Evolutionary conservation across 2,329 filamentous ascomycete species (phyloP), one percentile per base, ranked within the genome.

Genomic region (Venturia asperata): DNA sequence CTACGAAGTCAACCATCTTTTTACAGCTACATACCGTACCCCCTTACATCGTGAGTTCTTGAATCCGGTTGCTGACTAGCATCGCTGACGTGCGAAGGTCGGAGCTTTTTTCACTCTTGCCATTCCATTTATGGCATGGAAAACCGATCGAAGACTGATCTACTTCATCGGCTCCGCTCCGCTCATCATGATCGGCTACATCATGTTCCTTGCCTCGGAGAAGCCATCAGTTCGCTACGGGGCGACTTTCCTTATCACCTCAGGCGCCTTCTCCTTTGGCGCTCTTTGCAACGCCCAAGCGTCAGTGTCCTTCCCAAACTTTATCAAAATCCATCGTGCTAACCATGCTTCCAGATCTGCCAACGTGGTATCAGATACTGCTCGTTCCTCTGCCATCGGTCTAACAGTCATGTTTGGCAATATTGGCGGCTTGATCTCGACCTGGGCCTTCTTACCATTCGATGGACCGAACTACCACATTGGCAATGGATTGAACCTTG

Each of bases 11-110:
- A 17, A 81, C 85, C 1, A 78, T 90, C 17, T 81, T 80, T 1
- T 85, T 89, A 71, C 88, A 91, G 73, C 82, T 90, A 0, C 83
- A 83, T 68, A 90, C 87, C 0, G 88, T 90, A 0, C 88, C 88
- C 0, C 87, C 87, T 0, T 91, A 90, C 70, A 74, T 87, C 0
- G 52, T 58, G 7, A 37, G 52, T 58, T 27, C 3, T 37, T n/a
- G 27, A 19, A 3, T 3, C 15, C 6, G 2, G 39, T 52, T 17
- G 2, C 45, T 1, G 13, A n/a, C n/a, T 1, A 5, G 19, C 17
- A 21, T 58, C 5, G 15, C 52, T 58, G 9, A 58, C 7, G n/a
- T 37, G 6, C 13, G 9, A 58, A 58, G 52, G 83, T 90, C 0
- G 88, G 87, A 0, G 87, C 81, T 0, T 84, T 89, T 72, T 88